Percentiles rank a stretch among this genome's conserved stretches.
Evolutionary conservation across 192 early-diverging fungal genomes (phyloP).

Genomic region (Mortierella antarctica): DNA sequence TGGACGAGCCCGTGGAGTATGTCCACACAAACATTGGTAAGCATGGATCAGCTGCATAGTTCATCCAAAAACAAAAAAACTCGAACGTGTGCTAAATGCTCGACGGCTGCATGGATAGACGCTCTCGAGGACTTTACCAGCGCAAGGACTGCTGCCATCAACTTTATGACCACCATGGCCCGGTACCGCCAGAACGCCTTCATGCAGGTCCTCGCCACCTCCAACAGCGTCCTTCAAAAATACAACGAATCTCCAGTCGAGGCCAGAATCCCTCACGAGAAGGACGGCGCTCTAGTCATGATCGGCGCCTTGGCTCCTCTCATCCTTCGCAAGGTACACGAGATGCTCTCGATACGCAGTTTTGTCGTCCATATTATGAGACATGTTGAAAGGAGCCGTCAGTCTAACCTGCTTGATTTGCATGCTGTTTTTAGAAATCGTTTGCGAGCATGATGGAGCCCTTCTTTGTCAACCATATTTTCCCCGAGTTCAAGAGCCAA

Average conservation of each 20-base stretch:
- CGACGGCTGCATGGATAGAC: slow-evolving; percentile 54
- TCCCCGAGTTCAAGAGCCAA: slow-evolving; percentile 91
- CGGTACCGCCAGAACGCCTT: slow-evolving; percentile 87
- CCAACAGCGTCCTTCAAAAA: slow-evolving; percentile 78
- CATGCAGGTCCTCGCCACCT: slow-evolving; percentile 78
- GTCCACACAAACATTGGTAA: slow-evolving; percentile 79
- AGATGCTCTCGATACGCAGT: not conserved
- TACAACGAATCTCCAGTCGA: slow-evolving; percentile 77
- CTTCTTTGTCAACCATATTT: slow-evolving; percentile 87
- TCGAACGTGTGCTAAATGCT: not conserved
- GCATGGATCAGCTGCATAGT: not conserved
- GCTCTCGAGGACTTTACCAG: slow-evolving; percentile 89
- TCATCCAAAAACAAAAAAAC: not conserved
- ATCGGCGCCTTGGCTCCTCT: slow-evolving; percentile 78
- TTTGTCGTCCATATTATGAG: not conserved
- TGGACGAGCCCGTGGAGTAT: slow-evolving; percentile 93
- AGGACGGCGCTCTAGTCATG: slow-evolving; percentile 94
- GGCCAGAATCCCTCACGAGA: slow-evolving; percentile 77
- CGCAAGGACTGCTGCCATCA: slow-evolving; percentile 75
- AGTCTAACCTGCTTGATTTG: not conserved
- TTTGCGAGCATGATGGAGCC: slow-evolving; percentile 81
- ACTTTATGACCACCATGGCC: slow-evolving; percentile 83
- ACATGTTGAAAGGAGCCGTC: not conserved
- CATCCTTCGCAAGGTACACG: slow-evolving; percentile 69
- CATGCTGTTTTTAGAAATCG: slow-evolving; percentile 60